Conservation (phyloP, 1,284 basidiomycete genomes). For the Hemileia vastatrix region DNA sequence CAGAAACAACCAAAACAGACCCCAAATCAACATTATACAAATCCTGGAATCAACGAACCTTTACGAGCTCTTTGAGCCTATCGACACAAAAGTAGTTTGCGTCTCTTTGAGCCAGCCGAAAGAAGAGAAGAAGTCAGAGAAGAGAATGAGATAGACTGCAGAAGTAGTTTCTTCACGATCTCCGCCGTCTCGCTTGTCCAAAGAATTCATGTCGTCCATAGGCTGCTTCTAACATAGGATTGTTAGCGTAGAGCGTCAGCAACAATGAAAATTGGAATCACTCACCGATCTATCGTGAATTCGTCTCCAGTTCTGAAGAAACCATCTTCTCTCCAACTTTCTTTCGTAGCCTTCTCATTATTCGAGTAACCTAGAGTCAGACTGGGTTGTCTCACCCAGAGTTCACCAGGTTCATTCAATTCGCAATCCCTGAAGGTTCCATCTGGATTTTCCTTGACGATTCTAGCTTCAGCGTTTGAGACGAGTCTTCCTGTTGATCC, state of each 20-base stretch:
- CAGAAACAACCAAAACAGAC: too few species aligned
- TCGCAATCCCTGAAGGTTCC: constrained; percentile 11
- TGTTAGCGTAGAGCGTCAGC: not conserved
- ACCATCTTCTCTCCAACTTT: constrained; percentile 31
- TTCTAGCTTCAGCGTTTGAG: constrained; percentile 30
- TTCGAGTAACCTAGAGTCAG: constrained; percentile 50
- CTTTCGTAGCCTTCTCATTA: constrained; percentile 35
- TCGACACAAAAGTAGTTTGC: too few species aligned
- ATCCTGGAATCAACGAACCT: not conserved
- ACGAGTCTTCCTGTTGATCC: constrained; percentile 25
- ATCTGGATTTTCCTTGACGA: constrained; percentile 20
- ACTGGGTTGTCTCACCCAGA: constrained; percentile 66
- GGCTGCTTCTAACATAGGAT: not conserved
- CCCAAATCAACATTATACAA: constrained; percentile 5
- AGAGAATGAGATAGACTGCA: too few species aligned
- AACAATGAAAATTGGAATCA: constrained; percentile 23
- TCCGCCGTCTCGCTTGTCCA: too few species aligned
- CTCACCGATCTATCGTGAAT: constrained; percentile 28
- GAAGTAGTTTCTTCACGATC: too few species aligned
- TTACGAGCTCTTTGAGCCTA: constrained; percentile 27
- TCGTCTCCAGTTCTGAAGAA: constrained; percentile 39
- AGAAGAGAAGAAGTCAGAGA: too few species aligned
- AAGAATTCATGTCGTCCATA: too few species aligned
- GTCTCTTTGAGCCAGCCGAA: too few species aligned
- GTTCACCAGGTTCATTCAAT: constrained; percentile 59